Evolutionary conservation across 2,329 filamentous ascomycete genomes (phyloP).

Genomic region (Ceratocystis huliohia): DNA sequence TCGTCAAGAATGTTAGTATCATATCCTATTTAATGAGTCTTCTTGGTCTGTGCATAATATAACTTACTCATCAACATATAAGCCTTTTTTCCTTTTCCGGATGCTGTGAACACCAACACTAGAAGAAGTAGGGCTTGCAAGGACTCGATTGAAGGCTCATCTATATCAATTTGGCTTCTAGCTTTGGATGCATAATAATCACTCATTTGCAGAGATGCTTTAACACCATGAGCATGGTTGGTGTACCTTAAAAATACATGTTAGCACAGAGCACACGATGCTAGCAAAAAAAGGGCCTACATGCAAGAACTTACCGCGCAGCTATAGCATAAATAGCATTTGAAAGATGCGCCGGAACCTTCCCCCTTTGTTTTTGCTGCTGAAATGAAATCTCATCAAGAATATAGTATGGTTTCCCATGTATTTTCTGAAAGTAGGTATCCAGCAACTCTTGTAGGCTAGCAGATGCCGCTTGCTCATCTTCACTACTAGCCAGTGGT

Average conservation of each 20-base stretch:
- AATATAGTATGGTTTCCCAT: constrained; percentile 71
- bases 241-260: constrained; percentile 46
- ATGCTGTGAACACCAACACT: constrained; percentile 61
- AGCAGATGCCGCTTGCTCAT: background rate
- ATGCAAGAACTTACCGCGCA: constrained; percentile 38
- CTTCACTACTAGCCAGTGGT: background rate
- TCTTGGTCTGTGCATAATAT: background rate
- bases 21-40: background rate
- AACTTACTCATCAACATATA: constrained; percentile 69
- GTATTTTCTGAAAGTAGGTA: constrained; percentile 65
- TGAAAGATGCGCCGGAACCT: constrained; percentile 45
- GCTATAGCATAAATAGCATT: constrained; percentile 50
- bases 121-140: constrained; percentile 66
- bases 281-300: background rate
- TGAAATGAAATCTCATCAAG: constrained; percentile 64
- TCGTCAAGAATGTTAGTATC: constrained; percentile 28
- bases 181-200: constrained; percentile 62
- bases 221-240: constrained; percentile 52
- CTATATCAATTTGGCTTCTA: constrained; percentile 58
- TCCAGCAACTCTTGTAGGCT: constrained; percentile 45
- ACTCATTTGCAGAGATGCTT: constrained; percentile 53
- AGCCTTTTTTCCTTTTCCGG: constrained; percentile 69
- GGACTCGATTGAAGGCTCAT: constrained; percentile 68
- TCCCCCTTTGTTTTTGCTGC: constrained; percentile 56
- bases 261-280: background rate